Base-by-base conservation (phyloP, 2,329 filamentous ascomycete species). In the Aspergillus flavus region DNA sequence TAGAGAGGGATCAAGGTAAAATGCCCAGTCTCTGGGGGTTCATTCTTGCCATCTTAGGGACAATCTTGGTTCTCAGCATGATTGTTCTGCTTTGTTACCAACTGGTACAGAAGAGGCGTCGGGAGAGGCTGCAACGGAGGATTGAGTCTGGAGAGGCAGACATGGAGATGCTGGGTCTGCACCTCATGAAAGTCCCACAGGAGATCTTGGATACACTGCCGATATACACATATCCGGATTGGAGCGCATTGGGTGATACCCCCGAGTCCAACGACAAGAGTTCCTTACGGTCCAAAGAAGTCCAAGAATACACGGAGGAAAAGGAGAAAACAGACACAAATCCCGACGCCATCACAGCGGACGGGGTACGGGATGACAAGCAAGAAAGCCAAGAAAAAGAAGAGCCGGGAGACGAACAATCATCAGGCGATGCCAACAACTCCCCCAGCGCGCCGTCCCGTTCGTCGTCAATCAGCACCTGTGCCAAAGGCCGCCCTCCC, bases 11-110 rank as follows among this genome's bases (percentile, higher is more conserved):
- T 23, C 67, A 69, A 9, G 71, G 64, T 41, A 70, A 72, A 23
- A 80, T 93, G 9, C 90, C 93, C 0, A 89, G 86, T 14, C 83
- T 97, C 1, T 98, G 94, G 94, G 86, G 92, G 0, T 96, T 96
- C 71, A 73, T 75, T n/a, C 81, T 94, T 7, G 90, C 92, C 0
- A 89, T 87, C 10, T 82, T 96, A 1, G 97, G 94, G 90, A 86
- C 91, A 0, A 94, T 96, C 69, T 74, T 89, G 6, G 81, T 88
- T 32, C 82, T 96, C 62, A 86, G 96, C 48, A 82, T 85, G 3
- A 58, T 77, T 81, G 12, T 92, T 88, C 0, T 95, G 88, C 1
- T 74, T 89, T 46, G 80, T 84, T 58, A 96, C 95, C 93, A 95
- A 70, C 81, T 89, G 26, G 81, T 95, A 34, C 92, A 96, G 74